phyloP scores from a whole-genome alignment of 805 yeast genomes.

The Lipomyces kockii region DNA sequence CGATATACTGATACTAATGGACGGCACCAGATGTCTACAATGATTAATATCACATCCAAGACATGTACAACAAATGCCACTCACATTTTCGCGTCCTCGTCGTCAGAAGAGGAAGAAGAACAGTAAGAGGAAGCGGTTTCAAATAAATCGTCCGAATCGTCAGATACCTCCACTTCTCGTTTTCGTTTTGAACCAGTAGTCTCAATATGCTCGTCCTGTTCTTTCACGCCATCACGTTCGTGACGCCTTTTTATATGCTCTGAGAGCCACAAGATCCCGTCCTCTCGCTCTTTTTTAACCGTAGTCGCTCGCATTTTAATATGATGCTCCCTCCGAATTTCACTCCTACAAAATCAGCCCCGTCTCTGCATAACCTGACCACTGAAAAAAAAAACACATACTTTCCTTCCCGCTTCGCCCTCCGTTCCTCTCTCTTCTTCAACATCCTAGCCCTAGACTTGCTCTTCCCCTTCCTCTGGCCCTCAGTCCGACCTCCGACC shows the following conservation, averaged over 20 bases:
- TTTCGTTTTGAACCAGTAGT: neutral
- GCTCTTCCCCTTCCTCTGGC: slow-evolving; percentile 2
- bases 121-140: neutral
- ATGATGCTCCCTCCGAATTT: neutral
- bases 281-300: neutral
- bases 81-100: slow-evolving; percentile 4
- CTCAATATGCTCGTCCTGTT: neutral
- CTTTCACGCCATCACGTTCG: neutral
- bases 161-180: neutral
- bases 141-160: neutral
- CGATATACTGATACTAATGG: neutral
- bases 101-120: neutral
- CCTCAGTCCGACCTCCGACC: neutral
- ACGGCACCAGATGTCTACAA: neutral
- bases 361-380: neutral
- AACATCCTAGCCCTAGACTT: slow-evolving; percentile 11
- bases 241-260: neutral
- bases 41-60: neutral
- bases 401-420: neutral
- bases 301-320: neutral
- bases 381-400: neutral
- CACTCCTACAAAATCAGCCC: neutral
- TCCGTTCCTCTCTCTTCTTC: slow-evolving; percentile 1
- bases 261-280: neutral
- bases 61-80: neutral